A percentile compares a stretch with the other conserved stretches of the same genome.
Evolutionary conservation across 2,329 filamentous ascomycete species (phyloP).

Genomic region (Saccharata proteae): DNA sequence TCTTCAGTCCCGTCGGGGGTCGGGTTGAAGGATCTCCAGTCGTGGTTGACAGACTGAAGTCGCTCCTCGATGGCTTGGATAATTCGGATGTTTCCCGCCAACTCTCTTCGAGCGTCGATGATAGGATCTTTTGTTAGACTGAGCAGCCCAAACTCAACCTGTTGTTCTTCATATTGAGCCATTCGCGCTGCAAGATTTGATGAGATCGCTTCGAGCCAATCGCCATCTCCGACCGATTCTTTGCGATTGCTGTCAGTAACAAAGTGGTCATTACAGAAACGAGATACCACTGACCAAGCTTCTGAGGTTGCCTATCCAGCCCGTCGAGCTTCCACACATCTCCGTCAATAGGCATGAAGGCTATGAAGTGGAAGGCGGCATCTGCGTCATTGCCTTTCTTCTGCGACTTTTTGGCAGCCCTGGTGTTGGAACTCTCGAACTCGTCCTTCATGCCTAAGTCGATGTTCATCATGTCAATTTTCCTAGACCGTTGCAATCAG

Average conservation of each 20-base stretch:
- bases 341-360: constrained; percentile 66
- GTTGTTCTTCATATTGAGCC: constrained; percentile 41
- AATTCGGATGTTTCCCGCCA: constrained; percentile 35
- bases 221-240: constrained; percentile 32
- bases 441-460: constrained; percentile 49
- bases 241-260: constrained; percentile 11
- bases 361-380: constrained; percentile 76
- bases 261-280: no score
- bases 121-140: constrained; percentile 60
- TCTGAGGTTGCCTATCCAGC: constrained; percentile 57
- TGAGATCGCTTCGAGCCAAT: constrained; percentile 57
- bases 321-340: constrained; percentile 85
- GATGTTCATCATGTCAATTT: constrained; percentile 59
- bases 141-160: constrained; percentile 66
- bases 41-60: constrained; percentile 25
- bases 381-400: constrained; percentile 40
- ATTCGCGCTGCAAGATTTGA: constrained; percentile 58
- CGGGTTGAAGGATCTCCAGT: constrained; percentile 30
- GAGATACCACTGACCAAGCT: constrained; percentile 41
- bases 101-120: constrained; percentile 29
- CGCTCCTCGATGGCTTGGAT: constrained; percentile 28
- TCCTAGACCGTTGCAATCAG: constrained; percentile 32
- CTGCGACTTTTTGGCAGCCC: constrained; percentile 10
- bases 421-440: constrained; percentile 12
- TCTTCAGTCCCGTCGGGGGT: constrained; percentile 13